Base-by-base conservation (phyloP, 2,329 filamentous ascomycete species). In the Cercospora berteroae region DNA sequence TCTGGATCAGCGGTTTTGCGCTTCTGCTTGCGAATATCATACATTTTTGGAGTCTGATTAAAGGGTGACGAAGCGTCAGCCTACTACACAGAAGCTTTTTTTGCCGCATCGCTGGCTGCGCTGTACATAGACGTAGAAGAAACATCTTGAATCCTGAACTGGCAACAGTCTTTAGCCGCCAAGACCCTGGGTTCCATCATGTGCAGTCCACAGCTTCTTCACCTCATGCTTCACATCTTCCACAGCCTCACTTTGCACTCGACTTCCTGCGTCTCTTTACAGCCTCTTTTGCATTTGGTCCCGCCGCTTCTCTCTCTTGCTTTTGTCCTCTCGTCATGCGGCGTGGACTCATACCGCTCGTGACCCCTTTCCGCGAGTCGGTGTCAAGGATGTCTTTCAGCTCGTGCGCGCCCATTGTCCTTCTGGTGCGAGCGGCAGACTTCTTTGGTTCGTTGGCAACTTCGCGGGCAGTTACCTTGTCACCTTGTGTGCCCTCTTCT, bases 11-110 rank as follows among this genome's bases (percentile, higher is more conserved):
- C 25, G 64, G 42, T 23, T 18, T 56, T 4, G 67, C 70, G 52
- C 31, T 75, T 29, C 31, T 69, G 20, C 33, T 74, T 31, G 76
- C 74, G 27, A 77, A 76, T 63, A 66, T 63, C 58, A 64, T 75
- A 39, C 76, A 77, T 73, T 20, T 76, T 8, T 77, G 75, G 75
- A 74, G 74, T 60, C 70, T 70, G 8, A 4, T 74, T 16, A 77
- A 76, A 63, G 74, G 74, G 1, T 77, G 69, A 71, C 18, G 29
- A 2, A 27, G 48, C 13, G 12, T 29, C 20, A 23, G 5, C 23
- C 13, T 50, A 52, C 25, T 13, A 3, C 3, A 58, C 8, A 20
- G 56, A 31, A 33, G 31, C 20, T 9, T 13, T 9, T 13, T 4
- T 23, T 44, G 33, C 31, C 7, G 13, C 59, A 25, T 23, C 25